Conservation (phyloP, 768 basidiomycete genomes). For the Collybia mongolica region DNA sequence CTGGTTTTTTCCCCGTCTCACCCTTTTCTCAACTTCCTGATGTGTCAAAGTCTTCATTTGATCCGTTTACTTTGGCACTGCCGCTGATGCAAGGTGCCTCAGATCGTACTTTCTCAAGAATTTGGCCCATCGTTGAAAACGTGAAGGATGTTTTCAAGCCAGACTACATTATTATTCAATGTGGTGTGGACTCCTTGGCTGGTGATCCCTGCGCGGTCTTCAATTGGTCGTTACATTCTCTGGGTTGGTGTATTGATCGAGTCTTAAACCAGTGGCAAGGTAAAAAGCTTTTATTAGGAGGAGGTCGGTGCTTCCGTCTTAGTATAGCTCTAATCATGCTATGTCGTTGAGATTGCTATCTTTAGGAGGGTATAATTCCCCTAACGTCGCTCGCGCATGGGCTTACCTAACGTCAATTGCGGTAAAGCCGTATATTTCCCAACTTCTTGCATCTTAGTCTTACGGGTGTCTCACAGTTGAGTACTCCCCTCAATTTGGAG, state of each 20-base stretch:
- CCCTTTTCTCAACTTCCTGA: constrained; percentile 45
- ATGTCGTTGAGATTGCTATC: constrained; percentile 12
- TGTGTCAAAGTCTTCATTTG: constrained; percentile 31
- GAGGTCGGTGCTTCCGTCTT: constrained; percentile 43
- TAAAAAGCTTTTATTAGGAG: constrained; percentile 72
- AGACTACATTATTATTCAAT: constrained; percentile 80
- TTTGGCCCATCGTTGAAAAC: constrained; percentile 66
- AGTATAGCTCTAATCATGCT: constrained; percentile 3
- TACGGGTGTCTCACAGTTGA: constrained; percentile 38
- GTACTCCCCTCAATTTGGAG: constrained; percentile 53
- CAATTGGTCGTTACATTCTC: constrained; percentile 63
- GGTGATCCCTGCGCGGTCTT: constrained; percentile 78
- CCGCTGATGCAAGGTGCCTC: constrained; percentile 78
- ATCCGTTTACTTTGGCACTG: constrained; percentile 75
- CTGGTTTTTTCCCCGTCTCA: constrained; percentile 81
- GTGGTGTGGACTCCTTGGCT: constrained; percentile 84
- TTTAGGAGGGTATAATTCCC: constrained; percentile 77
- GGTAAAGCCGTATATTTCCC: constrained; percentile 38
- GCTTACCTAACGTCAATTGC: constrained; percentile 74
- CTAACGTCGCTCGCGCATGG: constrained; percentile 89
- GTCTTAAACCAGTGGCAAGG: constrained; percentile 55
- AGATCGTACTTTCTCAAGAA: constrained; percentile 51
- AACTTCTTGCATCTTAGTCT: neutral
- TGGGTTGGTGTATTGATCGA: constrained; percentile 66
- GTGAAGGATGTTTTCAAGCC: constrained; percentile 65